Conservation (phyloP, 768 basidiomycete genomes). For the Naganishia randhawae region DNA sequence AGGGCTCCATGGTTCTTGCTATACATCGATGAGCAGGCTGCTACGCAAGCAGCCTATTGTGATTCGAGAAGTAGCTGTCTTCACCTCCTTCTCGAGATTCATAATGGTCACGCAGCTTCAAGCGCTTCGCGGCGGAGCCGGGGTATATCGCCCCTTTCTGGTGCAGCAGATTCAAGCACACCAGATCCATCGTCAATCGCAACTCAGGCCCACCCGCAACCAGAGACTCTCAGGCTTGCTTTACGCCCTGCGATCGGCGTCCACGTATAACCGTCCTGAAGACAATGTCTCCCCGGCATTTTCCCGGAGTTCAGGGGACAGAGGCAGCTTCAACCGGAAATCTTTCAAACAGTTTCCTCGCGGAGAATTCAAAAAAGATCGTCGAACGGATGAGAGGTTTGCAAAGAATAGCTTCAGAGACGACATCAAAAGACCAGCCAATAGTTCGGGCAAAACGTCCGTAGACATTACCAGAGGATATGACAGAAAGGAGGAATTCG, state of each 20-base stretch:
- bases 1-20: too few species aligned
- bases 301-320: background rate
- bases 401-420: background rate
- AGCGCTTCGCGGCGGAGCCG: background rate
- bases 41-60: too few species aligned
- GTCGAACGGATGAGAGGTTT: background rate
- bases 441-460: background rate
- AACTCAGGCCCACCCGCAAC: background rate
- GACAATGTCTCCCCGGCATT: background rate
- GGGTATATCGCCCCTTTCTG: background rate
- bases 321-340: background rate
- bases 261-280: background rate
- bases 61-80: too few species aligned
- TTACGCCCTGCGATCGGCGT: background rate
- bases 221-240: background rate
- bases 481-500: background rate
- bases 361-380: background rate
- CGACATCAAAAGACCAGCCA: background rate
- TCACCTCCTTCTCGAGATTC: background rate
- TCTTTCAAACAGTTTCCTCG: background rate
- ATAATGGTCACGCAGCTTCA: background rate
- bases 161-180: background rate
- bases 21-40: too few species aligned
- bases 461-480: background rate
- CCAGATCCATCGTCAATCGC: background rate